Evolutionary conservation across 306 rosid genomes (phyloP), one percentile per base, ranked within the genome.

Genomic region (Cicer pinnatifidum): DNA sequence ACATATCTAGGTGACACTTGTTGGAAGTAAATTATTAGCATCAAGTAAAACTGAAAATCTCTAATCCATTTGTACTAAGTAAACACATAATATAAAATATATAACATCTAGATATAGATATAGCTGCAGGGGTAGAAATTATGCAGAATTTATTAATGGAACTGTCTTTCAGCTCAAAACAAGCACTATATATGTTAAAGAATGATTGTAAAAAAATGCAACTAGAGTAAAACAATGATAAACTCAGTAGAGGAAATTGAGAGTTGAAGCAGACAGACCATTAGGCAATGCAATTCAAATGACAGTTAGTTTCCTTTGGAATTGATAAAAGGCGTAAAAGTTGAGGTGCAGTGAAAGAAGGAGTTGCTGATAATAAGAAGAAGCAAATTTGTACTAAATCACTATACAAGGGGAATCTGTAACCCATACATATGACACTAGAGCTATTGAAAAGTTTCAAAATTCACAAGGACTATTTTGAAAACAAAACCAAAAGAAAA

Each of bases 121-220:
- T 40, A 52, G 28, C 15, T 45, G 33, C 7, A 4, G 1, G 13
- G 58, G 61, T 35, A 8, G n/a, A 72, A 73, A 63, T 11, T 15
- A 48, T 33, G 67, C 52, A 68, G 20, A 72, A 67, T 23, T 7
- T 40, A 52, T 47, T 46, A 28, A 11, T n/a, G 35, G 43, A 69
- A 46, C 63, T 50, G 10, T 40, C 43, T 45, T 74, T 67, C 57
- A 47, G 79, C 59, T 60, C 39, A 68, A 28, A 60, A 4, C 54
- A 62, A 20, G 59, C 16, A 35, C 51, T 35, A 51, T 9, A 1
- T 13, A 19, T 35, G 44, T 53, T 33, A 52, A 69, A 75, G 68
- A 75, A 61, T 28, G 54, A 16, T 10, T 7, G 11, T n/a, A 28
- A 60, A 13, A 16, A 33, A 39, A 67, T 57, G 67, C 65, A 41